Evolutionary conservation across 139 green algal genomes (phyloP).

Genomic region (Chlorella sp.): DNA sequence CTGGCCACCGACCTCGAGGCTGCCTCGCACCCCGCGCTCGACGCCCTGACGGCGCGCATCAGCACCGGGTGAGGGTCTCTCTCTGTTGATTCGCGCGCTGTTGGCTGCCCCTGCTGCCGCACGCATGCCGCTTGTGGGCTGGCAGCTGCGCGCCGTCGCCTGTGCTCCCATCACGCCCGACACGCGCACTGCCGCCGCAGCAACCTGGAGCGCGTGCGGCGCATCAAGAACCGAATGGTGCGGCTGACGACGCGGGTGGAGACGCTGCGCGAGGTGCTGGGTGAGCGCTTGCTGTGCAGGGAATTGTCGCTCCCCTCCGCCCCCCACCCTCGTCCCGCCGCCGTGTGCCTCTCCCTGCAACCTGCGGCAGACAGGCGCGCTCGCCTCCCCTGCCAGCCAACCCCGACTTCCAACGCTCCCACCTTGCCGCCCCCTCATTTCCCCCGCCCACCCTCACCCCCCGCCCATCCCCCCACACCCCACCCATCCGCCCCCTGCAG

Average conservation of each 20-base stretch:
- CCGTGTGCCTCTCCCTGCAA: neutral
- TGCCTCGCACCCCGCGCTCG: constrained; percentile 81
- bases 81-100: too few species aligned
- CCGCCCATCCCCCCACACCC: too few species aligned
- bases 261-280: constrained; percentile 27
- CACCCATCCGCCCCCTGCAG: constrained; percentile 12
- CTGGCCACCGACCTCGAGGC: constrained; percentile 82
- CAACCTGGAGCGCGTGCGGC: constrained; percentile 90
- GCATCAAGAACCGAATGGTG: constrained; percentile 82
- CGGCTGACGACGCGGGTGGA: constrained; percentile 58
- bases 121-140: too few species aligned
- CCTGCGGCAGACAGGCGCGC: too few species aligned
- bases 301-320: neutral
- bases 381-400: too few species aligned
- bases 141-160: too few species aligned
- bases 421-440: too few species aligned
- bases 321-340: neutral
- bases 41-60: constrained; percentile 90
- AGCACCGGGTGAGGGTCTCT: too few species aligned
- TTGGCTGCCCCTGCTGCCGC: too few species aligned
- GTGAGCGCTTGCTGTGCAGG: neutral
- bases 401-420: neutral
- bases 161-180: too few species aligned
- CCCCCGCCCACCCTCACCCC: too few species aligned
- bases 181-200: too few species aligned